Conservation (phyloP, 2,329 filamentous ascomycete genomes). For the Fusarium luffae region DNA sequence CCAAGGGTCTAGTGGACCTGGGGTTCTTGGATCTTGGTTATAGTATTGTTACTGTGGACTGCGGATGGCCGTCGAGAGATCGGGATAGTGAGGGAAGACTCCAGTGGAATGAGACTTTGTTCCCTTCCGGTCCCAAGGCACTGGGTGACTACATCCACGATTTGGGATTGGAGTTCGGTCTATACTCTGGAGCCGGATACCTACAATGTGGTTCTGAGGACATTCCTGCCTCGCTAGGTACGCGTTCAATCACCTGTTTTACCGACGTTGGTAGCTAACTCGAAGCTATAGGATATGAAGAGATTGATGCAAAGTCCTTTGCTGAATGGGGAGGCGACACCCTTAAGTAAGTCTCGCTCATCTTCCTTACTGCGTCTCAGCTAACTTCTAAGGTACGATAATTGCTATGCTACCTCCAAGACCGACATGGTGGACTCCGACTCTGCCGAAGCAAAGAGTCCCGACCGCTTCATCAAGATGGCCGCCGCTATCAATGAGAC, state of each 20-base stretch:
- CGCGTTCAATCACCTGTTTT: conserved; percentile 11
- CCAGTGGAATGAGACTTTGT: conserved; percentile 61
- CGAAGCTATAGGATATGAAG: too few species aligned
- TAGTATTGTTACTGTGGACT: conserved; percentile 66
- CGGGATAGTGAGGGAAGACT: conserved; percentile 57
- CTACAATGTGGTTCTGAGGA: conserved; percentile 57
- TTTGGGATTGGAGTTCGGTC: conserved; percentile 61
- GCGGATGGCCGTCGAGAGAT: conserved; percentile 62
- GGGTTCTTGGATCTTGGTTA: conserved; percentile 66
- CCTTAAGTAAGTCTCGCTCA: conserved; percentile 64
- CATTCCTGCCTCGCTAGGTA: conserved; percentile 58
- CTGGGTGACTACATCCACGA: conserved; percentile 62
- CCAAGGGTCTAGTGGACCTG: conserved; percentile 63
- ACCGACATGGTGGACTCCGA: conserved; percentile 56
- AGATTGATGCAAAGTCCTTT: conserved; percentile 55
- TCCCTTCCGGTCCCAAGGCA: conserved; percentile 62
- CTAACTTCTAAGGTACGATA: conserved; percentile 55
- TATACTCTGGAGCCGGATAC: conserved; percentile 64
- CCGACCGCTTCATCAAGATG: conserved; percentile 59
- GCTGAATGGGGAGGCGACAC: conserved; percentile 59
- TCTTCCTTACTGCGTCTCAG: fast-evolving
- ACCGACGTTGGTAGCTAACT: too few species aligned
- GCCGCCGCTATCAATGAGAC: conserved; percentile 53
- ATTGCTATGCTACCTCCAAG: conserved; percentile 58
- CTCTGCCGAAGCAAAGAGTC: conserved; percentile 53